These are phyloP conservation scores for Saccharomycopsis malanga DNA, from an alignment of 805 yeast species.

Conservation along the genomic window DNA sequence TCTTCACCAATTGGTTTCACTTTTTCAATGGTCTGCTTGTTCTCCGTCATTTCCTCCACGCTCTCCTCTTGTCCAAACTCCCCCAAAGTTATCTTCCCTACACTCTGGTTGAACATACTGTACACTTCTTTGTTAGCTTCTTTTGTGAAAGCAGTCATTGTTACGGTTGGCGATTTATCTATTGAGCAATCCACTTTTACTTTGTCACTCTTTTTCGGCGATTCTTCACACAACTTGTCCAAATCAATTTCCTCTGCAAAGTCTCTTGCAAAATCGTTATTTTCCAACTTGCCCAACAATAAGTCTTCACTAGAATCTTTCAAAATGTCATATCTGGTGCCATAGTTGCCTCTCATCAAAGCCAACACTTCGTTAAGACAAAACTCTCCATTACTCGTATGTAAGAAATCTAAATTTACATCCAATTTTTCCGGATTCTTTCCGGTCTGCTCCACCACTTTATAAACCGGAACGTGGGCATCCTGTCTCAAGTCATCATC, in stretches of 20 bases:
- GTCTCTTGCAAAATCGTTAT: neutral
- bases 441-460: slow-evolving; percentile 47
- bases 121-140: slow-evolving; percentile 69
- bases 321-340: slow-evolving; percentile 6
- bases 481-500: slow-evolving; percentile 13
- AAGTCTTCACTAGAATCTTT: neutral
- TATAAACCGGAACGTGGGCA: slow-evolving; percentile 34
- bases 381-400: slow-evolving; percentile 41
- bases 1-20: slow-evolving; percentile 28
- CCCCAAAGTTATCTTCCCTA: slow-evolving; percentile 19
- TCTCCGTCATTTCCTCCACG: slow-evolving; percentile 9
- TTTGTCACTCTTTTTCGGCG: slow-evolving; percentile 2
- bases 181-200: slow-evolving; percentile 4
- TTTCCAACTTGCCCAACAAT: neutral
- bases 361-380: slow-evolving; percentile 64
- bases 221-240: neutral
- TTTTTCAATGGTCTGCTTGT: neutral
- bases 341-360: slow-evolving; percentile 32
- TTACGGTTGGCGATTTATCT: slow-evolving; percentile 52
- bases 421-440: slow-evolving; percentile 54
- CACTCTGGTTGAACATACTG: slow-evolving; percentile 53
- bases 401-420: slow-evolving; percentile 48
- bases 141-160: slow-evolving; percentile 69
- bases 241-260: slow-evolving; percentile 1
- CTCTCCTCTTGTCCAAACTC: slow-evolving; percentile 1